Evolutionary conservation across 306 rosid genomes (phyloP).

Genomic region (Cicer cuneatum): DNA sequence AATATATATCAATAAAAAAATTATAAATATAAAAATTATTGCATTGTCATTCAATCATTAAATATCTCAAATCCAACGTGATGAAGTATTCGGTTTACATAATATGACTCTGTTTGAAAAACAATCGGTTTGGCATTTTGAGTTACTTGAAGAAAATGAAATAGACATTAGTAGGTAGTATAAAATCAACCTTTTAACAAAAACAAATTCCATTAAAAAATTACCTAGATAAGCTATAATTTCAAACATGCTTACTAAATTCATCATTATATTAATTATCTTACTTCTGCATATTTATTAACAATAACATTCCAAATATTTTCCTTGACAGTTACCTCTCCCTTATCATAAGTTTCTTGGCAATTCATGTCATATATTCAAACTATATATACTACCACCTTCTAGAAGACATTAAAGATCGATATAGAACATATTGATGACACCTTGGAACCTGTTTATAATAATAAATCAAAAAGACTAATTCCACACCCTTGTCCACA

Average conservation of each 20-base stretch:
- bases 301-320: neutral
- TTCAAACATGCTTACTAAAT: slow-evolving; percentile 12
- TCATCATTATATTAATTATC: neutral
- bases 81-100: no score
- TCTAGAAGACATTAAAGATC: slow-evolving; percentile 43
- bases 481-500: slow-evolving; percentile 30
- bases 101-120: no score
- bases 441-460: slow-evolving; percentile 26
- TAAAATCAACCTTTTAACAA: neutral
- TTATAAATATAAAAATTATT: no score
- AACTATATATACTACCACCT: slow-evolving; percentile 24
- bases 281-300: neutral
- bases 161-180: neutral
- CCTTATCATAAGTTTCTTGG: neutral
- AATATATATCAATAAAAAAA: no score
- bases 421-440: slow-evolving; percentile 5
- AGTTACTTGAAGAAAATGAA: neutral
- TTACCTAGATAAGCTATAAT: neutral
- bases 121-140: neutral
- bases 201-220: slow-evolving; percentile 6
- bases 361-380: slow-evolving; percentile 24
- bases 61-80: no score
- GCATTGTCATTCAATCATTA: no score
- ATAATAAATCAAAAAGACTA: slow-evolving; percentile 26
- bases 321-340: slow-evolving; percentile 14